phyloP scores from a whole-genome alignment of 495 filamentous ascomycete species.

The Oidiodendron maius region DNA sequence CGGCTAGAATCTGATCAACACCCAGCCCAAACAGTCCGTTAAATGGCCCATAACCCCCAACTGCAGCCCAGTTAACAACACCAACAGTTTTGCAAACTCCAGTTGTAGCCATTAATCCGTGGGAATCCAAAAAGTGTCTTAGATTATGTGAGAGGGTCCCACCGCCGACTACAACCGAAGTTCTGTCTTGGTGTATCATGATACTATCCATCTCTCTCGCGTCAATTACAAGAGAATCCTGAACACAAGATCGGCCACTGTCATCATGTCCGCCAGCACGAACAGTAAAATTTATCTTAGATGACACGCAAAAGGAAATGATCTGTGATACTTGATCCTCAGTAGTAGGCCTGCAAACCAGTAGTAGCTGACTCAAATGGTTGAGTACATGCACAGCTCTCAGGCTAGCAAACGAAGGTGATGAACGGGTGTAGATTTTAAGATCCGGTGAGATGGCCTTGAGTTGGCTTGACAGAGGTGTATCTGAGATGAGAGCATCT shows the following conservation, averaged over 20 bases:
- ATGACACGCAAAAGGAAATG: conserved; percentile 16
- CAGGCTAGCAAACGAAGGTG: not conserved
- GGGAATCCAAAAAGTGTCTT: conserved; percentile 17
- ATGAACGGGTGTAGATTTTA: not conserved
- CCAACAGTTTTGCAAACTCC: conserved; percentile 26
- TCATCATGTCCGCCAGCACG: conserved; percentile 32
- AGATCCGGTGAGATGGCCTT: not conserved
- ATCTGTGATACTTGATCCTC: conserved; percentile 26
- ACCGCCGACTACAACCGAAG: conserved; percentile 30
- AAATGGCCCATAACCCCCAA: conserved; percentile 32
- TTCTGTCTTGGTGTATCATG: conserved; percentile 14
- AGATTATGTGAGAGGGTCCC: conserved; percentile 26
- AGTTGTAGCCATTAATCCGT: conserved; percentile 25
- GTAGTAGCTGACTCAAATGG: not conserved
- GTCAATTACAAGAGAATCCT: conserved; percentile 28
- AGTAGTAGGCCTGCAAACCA: not conserved
- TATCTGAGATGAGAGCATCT: not conserved
- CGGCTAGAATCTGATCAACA: conserved; percentile 34
- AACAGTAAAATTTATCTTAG: conserved; percentile 27
- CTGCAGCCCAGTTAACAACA: conserved; percentile 29
- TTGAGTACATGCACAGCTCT: not conserved
- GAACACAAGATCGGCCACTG: conserved; percentile 20
- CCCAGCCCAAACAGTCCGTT: conserved; percentile 27
- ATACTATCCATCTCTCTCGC: conserved; percentile 29
- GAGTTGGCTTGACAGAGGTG: not conserved